Conservation (phyloP, 2,329 filamentous ascomycete genomes). For the Phoma sp. region DNA sequence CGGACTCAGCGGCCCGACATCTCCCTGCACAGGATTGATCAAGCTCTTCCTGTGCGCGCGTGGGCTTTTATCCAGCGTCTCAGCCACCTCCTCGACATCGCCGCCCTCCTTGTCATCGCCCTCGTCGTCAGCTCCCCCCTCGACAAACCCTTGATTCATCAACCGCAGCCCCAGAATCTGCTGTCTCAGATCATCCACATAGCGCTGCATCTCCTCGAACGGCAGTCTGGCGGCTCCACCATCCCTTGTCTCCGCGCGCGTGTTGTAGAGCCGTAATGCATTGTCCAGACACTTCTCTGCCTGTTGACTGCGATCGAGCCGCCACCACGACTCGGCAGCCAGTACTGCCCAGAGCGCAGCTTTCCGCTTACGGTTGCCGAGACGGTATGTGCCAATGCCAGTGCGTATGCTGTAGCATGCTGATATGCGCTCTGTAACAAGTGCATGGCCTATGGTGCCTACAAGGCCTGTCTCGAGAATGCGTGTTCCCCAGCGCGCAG, state of each 20-base stretch:
- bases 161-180: constrained; percentile 60
- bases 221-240: constrained; percentile 41
- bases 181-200: constrained; percentile 73
- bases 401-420: constrained; percentile 81
- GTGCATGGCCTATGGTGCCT: constrained; percentile 77
- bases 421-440: constrained; percentile 85
- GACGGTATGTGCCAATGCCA: constrained; percentile 69
- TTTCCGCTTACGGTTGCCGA: constrained; percentile 80
- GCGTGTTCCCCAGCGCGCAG: constrained; percentile 82
- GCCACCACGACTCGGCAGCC: constrained; percentile 83
- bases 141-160: constrained; percentile 45
- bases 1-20: constrained; percentile 41
- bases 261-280: constrained; percentile 64
- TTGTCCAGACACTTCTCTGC: constrained; percentile 79
- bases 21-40: constrained; percentile 41
- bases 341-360: constrained; percentile 88
- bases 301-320: constrained; percentile 77
- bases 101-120: constrained; percentile 23
- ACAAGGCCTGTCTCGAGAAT: constrained; percentile 77
- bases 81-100: constrained; percentile 47
- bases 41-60: constrained; percentile 53
- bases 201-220: constrained; percentile 64
- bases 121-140: constrained; percentile 47
- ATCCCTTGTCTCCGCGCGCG: constrained; percentile 38
- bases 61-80: constrained; percentile 46